Evolutionary conservation across 2,329 filamentous ascomycete species (phyloP), one percentile per base, ranked within the genome.

Genomic region (Trichoderma gracile): DNA sequence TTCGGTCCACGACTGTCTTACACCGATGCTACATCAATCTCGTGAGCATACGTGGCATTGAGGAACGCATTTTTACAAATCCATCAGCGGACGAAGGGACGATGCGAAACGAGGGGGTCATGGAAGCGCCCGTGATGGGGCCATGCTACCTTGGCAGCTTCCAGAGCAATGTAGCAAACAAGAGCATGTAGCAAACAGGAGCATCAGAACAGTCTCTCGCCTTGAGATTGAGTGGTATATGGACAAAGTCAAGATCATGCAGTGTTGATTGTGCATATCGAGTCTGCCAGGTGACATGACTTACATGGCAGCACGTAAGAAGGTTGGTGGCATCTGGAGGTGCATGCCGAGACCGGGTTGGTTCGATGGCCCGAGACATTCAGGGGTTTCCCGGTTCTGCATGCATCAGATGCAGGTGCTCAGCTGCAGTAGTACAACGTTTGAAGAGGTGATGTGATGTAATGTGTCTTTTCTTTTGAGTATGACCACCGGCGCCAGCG

Each of bases 11-110:
- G 23, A 38, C 53, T 52, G 58, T 62, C 59, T 52, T 54, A 64
- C 60, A 52, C 15, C 17, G 40, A 64, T 64, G 54, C 55, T 53
- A 64, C 62, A 58, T 64, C 54, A 25, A n/a, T 6, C 21, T 47
- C 47, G 27, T 21, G 27, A 59, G 19, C 54, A 60, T 62, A 65
- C 58, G 63, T 65, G 58, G 50, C 23, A 60, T 65, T 55, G 57
- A 38, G 33, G 14, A 38, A 14, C 33, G 19, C 33, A 10, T 12
- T 14, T 14, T 30, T 33, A 10, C 19, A 12, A 7, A 9, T 15
- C 14, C 14, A 21, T 10, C 49, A 27, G 42, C 59, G 59, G 59
- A 8, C 49, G n/a, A 62, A 54, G 8, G 45, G 56, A 52, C n/a
- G 42, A 65, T 30, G 14, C 23, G 50, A 45, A 17, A 54, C 30